Evolutionary conservation across 2,329 filamentous ascomycete genomes (phyloP).

Genomic region (Seiridium cupressi): DNA sequence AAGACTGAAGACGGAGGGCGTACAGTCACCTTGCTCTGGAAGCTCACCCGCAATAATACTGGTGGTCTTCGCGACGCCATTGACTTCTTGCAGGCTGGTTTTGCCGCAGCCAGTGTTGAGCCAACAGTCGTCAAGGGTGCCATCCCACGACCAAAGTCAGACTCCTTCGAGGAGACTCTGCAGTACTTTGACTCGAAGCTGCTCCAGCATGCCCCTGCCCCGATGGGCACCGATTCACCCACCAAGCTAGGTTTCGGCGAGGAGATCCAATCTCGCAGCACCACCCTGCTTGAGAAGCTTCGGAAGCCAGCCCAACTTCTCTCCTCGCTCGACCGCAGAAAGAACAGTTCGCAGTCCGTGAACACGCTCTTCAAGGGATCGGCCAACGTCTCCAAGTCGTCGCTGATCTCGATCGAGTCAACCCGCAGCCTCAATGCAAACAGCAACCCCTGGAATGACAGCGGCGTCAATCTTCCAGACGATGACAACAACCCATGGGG

Average conservation of each 20-base stretch:
- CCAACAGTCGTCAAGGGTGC: slow-evolving; percentile 83
- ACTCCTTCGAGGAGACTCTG: slow-evolving; percentile 95
- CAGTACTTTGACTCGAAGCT: slow-evolving; percentile 97
- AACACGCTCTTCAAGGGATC: slow-evolving; percentile 92
- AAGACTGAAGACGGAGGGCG: slow-evolving; percentile 55
- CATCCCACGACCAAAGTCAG: slow-evolving; percentile 97
- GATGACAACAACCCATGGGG: slow-evolving; percentile 71
- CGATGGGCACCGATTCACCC: slow-evolving; percentile 81
- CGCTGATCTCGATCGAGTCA: slow-evolving; percentile 92
- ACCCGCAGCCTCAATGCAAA: slow-evolving; percentile 87
- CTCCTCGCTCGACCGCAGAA: slow-evolving; percentile 92
- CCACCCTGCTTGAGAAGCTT: slow-evolving; percentile 83
- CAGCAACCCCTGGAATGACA: slow-evolving; percentile 97
- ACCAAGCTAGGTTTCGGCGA: slow-evolving; percentile 82
- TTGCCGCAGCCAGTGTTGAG: slow-evolving; percentile 88
- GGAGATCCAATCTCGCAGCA: slow-evolving; percentile 76
- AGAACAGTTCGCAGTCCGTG: slow-evolving; percentile 86
- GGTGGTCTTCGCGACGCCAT: slow-evolving; percentile 94
- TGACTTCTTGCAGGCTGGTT: slow-evolving; percentile 83
- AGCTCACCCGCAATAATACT: slow-evolving; percentile 95
- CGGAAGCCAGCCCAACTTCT: slow-evolving; percentile 80
- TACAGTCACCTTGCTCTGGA: slow-evolving; percentile 66
- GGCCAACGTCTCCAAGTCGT: slow-evolving; percentile 88
- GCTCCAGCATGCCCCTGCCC: slow-evolving; percentile 83
- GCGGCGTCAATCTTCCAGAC: slow-evolving; percentile 88